Evolutionary conservation across 768 basidiomycete species (phyloP), one percentile per base, ranked within the genome.

Genomic region (Amyloporia xantha): DNA sequence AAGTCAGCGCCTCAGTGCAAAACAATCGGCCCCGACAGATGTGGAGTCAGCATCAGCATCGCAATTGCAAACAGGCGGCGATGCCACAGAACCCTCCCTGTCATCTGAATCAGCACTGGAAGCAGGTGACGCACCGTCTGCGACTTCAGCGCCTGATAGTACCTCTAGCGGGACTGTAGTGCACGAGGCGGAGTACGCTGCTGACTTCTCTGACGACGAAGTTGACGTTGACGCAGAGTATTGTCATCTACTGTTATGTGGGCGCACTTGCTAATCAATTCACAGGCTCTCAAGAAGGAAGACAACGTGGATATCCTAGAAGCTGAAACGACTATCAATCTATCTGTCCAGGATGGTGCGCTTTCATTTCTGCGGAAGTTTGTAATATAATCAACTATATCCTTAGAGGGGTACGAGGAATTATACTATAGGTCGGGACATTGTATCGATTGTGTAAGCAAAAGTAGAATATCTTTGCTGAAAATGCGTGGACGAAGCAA

Each of bases 171-270:
- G 84, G 45, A 69, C 79, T 9, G 60, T 81, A 1, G 70, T 86
- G 40, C 68, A 68, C 40, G 70, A 73, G 7, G 86, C 84, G 1
- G 88, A 81, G 44, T 71, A 82, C 41, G 70, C 77, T 19, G 79
- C 82, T 12, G 90, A 93, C 38, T 84, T 90, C 60, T 83, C 85
- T 23, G 91, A 93, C 53, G 87, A 91, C 52, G 86, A 86, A 55
- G 71, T 88, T n/a, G 87, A 90, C 51, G 73, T 86, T 10, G 87
- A 90, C 53, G 86, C 86, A 2, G 88, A 91, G 67, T 76, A 73
- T 41, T 35, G 63, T 56, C 19, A 17, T 24, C 40, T 17, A n/a
- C 27, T 37, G 12, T 2, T 15, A 15, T n/a, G 23, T 20, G n/a
- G 44, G 21, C 23, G 15, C 6, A 44, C 44, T 21, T 15, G 33